These are phyloP conservation scores for Debaryomyces sp. DNA, from an alignment of 1,139 yeast species.

Conservation along the genomic window DNA sequence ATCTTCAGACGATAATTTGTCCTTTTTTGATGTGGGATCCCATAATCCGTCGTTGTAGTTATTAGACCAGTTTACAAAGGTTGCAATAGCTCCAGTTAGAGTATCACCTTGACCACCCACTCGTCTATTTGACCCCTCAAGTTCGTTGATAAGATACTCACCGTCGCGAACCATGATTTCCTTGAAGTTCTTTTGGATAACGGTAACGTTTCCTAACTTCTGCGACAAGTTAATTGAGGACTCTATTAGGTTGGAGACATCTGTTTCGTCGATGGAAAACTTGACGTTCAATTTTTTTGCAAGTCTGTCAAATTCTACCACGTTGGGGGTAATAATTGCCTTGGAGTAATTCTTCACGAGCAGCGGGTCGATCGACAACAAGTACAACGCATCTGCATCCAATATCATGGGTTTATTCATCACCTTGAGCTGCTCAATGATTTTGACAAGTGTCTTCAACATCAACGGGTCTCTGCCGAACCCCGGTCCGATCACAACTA, in stretches of 20 bases:
- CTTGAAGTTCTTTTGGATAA: constrained; percentile 69
- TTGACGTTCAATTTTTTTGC: constrained; percentile 45
- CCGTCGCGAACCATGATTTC: constrained; percentile 66
- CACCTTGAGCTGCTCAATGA: constrained; percentile 59
- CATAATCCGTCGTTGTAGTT: constrained; percentile 61
- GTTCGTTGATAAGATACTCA: constrained; percentile 37
- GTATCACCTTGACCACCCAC: constrained; percentile 57
- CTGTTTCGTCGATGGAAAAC: constrained; percentile 27
- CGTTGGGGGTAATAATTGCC: constrained; percentile 86
- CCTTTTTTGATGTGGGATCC: constrained; percentile 38
- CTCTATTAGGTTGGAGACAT: constrained; percentile 23
- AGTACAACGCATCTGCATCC: constrained; percentile 86
- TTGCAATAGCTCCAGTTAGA: constrained; percentile 46
- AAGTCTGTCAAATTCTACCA: constrained; percentile 77
- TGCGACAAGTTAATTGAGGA: constrained; percentile 52
- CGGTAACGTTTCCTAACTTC: constrained; percentile 60
- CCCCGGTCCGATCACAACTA: constrained; percentile 91
- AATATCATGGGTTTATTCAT: constrained; percentile 66
- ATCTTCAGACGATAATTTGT: constrained; percentile 34
- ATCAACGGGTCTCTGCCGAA: constrained; percentile 79
- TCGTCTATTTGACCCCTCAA: constrained; percentile 58
- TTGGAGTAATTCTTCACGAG: constrained; percentile 50
- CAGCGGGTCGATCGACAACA: constrained; percentile 59
- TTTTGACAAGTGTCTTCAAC: constrained; percentile 58
- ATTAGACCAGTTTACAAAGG: constrained; percentile 46